These are phyloP conservation scores for Botryobasidium botryosum DNA, from an alignment of 768 basidiomycete genomes.

Conservation along the genomic window DNA sequence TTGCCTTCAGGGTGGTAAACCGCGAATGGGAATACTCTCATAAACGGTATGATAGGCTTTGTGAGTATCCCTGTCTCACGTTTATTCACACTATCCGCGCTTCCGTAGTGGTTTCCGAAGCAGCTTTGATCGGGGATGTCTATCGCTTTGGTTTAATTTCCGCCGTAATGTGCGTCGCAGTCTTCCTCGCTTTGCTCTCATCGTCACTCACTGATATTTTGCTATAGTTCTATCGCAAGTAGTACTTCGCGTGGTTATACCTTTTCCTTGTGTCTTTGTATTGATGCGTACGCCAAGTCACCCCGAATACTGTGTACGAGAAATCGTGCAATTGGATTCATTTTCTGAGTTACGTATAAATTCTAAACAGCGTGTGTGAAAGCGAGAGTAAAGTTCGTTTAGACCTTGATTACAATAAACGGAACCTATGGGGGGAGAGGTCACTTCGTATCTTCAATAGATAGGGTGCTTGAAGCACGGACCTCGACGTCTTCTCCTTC, in stretches of 20 bases:
- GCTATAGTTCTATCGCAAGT: constrained; percentile 67
- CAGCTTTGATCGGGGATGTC: constrained; percentile 90
- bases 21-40: constrained; percentile 98
- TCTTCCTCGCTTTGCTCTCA: constrained; percentile 8
- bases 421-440: constrained; percentile 37
- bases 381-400: not conserved
- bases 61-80: not conserved
- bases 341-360: not conserved
- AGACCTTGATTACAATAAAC: constrained; percentile 46
- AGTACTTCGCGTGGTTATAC: too few relatives aligned
- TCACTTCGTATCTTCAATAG: not conserved
- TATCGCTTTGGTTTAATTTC: constrained; percentile 95
- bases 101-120: constrained; percentile 73
- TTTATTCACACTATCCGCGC: not conserved
- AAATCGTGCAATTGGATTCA: not conserved
- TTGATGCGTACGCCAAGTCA: too few relatives aligned
- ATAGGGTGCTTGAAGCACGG: constrained; percentile 11
- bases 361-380: not conserved
- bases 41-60: constrained; percentile 44
- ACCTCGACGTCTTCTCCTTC: constrained; percentile 93
- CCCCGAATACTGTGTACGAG: not conserved
- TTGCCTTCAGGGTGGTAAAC: constrained; percentile 95
- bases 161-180: constrained; percentile 62
- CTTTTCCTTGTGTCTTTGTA: too few relatives aligned
- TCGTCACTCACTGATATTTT: constrained; percentile 13